Base-by-base conservation (phyloP, 1,284 basidiomycete genomes). In the Earliella scabrosa region DNA sequence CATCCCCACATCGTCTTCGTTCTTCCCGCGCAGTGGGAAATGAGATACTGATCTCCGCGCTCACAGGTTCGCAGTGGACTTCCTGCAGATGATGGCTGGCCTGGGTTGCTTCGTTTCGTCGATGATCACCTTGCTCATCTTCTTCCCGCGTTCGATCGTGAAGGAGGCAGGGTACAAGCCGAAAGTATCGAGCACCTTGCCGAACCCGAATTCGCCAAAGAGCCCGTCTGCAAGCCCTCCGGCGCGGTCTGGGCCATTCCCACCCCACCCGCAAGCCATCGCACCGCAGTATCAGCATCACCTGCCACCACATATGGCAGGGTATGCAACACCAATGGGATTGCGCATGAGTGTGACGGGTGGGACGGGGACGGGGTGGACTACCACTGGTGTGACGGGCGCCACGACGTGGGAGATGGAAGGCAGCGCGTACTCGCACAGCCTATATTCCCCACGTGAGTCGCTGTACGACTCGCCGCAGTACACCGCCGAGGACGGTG, bases 71-170 rank as follows among this genome's bases (percentile, higher is more conserved):
- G 41, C 27, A 27, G 52, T 59, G 82, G 88, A 91, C 68, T 82
- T 89, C 58, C 74, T 91, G 10, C 70, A 86, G 49, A 86, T 89
- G 81, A 64, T 86, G 44, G 85, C 82, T 14, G 87, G 79, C 11
- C 79, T 91, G 26, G 89, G 89, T 10, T 86, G 85, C 63, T 85
- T 90, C 66, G 77, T 88, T 20, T 90, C 88, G 4, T 88, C 88
- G 23, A 82, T 83, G 26, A 88, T 91, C 43, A 91, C 88, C 1
- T 76, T 91, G 36, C 76, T 91, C 86, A 81, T 90, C 50, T 90
- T 90, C 73, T 90, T 90, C 74, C 88, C 88, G 41, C 86, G 87
- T 34, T 88, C 88, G 2, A 77, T 87, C 49, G 79, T 80, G 8
- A 75, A 75, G 34, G 87, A 90, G 70, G 75, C 79, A 2, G 86